A percentile compares a stretch with the other conserved stretches of the same genome.
These are phyloP conservation scores for Dothistroma pini DNA, from an alignment of 2,329 filamentous ascomycete genomes.

Conservation along the genomic window DNA sequence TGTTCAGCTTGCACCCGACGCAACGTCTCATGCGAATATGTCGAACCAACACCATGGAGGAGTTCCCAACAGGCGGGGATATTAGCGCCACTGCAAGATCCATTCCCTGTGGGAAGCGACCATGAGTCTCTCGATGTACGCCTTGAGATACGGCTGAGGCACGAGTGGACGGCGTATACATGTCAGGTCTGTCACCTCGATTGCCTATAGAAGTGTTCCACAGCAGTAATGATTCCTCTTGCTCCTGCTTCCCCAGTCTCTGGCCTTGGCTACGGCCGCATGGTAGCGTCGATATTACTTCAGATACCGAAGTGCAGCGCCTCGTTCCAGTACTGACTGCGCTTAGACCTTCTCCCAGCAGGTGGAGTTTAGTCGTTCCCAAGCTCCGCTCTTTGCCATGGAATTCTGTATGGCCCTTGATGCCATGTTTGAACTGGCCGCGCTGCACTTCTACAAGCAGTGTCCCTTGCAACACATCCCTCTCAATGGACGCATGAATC, in stretches of 20 bases:
- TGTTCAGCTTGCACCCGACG: slow-evolving; percentile 26
- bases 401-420: slow-evolving; percentile 25
- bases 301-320: background rate
- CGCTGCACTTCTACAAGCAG: slow-evolving; percentile 24
- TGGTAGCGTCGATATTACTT: no score
- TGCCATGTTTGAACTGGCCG: slow-evolving; percentile 27
- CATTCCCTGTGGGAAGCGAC: background rate
- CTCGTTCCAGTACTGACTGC: background rate
- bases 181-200: slow-evolving; percentile 7
- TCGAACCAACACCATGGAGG: slow-evolving; percentile 18
- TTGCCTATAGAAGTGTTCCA: no score
- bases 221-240: no score
- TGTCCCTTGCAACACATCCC: slow-evolving; percentile 17
- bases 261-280: no score
- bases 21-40: slow-evolving; percentile 26
- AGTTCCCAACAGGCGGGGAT: slow-evolving; percentile 4
- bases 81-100: background rate
- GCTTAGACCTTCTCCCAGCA: slow-evolving; percentile 21
- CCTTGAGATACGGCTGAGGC: slow-evolving; percentile 28
- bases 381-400: slow-evolving; percentile 27
- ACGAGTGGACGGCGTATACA: slow-evolving; percentile 28
- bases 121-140: slow-evolving; percentile 10
- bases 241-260: no score
- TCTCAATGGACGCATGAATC: slow-evolving; percentile 19
- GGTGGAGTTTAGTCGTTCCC: slow-evolving; percentile 25